Percentiles rank a stretch among this genome's conserved stretches.
Evolutionary conservation across 2,329 filamentous ascomycete genomes (phyloP).

Genomic region (Neopestalotiopsis sp.): DNA sequence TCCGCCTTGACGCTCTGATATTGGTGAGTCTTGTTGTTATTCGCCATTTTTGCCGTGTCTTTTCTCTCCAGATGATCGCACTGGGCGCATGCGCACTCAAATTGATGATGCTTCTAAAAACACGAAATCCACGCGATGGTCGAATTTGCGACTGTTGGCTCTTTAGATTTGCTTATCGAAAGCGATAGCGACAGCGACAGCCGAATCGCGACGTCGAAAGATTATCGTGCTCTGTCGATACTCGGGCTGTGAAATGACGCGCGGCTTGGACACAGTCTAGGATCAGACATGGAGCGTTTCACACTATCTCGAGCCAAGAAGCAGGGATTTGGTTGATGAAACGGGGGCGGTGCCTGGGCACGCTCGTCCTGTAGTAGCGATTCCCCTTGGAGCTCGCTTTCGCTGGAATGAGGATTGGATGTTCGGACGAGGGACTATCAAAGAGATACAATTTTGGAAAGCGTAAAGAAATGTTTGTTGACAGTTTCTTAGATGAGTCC

Average conservation of each 20-base stretch:
- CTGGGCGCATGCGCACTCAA: neutral
- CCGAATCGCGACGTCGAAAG: neutral
- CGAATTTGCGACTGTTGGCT: neutral
- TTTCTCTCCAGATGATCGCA: neutral
- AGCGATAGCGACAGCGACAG: neutral
- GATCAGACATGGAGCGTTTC: conserved; percentile 9
- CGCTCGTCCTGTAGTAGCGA: neutral
- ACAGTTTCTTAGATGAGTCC: no score
- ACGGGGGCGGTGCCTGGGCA: neutral
- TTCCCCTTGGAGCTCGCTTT: neutral
- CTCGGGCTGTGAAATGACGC: neutral
- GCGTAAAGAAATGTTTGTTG: no score
- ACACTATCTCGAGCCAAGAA: conserved; percentile 4
- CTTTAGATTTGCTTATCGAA: neutral
- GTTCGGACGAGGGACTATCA: no score
- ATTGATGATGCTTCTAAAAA: neutral
- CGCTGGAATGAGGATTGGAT: neutral
- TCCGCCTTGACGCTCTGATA: conserved; percentile 26
- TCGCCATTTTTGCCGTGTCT: neutral
- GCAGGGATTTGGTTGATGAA: conserved; percentile 5
- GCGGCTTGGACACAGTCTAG: neutral
- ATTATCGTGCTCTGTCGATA: neutral
- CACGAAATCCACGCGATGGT: neutral
- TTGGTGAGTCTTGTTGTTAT: neutral
- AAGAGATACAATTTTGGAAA: no score